These are phyloP conservation scores for Candida vaughaniae DNA, from an alignment of 805 yeast genomes.

Conservation along the genomic window DNA sequence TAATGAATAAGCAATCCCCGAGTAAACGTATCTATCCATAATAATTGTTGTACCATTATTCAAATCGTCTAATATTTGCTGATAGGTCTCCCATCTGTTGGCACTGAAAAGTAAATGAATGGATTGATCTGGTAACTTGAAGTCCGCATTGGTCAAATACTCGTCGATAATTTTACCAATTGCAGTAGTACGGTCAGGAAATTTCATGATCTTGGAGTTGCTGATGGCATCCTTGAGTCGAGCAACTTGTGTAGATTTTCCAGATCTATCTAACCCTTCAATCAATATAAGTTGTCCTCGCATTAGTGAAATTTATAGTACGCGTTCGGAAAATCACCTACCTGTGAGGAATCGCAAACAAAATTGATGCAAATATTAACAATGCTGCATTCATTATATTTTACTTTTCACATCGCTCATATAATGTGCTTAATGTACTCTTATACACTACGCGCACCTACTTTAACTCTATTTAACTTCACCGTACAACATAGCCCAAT, in stretches of 20 bases:
- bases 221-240: conserved; percentile 25
- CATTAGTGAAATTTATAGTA: too few species aligned
- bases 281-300: conserved; percentile 77
- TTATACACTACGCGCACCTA: too few species aligned
- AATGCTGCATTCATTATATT: too few species aligned
- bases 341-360: too few species aligned
- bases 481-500: too few species aligned
- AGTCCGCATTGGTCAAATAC: conserved; percentile 56
- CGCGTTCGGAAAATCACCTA: too few species aligned
- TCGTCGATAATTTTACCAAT: conserved; percentile 77
- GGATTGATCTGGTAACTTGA: conserved; percentile 66
- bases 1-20: conserved; percentile 89
- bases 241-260: conserved; percentile 80
- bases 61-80: conserved; percentile 45
- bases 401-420: too few species aligned
- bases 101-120: conserved; percentile 89
- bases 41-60: conserved; percentile 58
- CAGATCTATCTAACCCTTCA: conserved; percentile 94
- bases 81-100: conserved; percentile 85
- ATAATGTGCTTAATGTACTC: too few species aligned
- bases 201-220: conserved; percentile 53
- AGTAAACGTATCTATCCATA: conserved; percentile 84
- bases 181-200: conserved; percentile 84
- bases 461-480: too few species aligned
- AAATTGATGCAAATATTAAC: too few species aligned